A percentile compares a stretch with the other conserved stretches of the same genome.
Conservation (phyloP, 805 yeast genomes). For the Yarrowia sp. region DNA sequence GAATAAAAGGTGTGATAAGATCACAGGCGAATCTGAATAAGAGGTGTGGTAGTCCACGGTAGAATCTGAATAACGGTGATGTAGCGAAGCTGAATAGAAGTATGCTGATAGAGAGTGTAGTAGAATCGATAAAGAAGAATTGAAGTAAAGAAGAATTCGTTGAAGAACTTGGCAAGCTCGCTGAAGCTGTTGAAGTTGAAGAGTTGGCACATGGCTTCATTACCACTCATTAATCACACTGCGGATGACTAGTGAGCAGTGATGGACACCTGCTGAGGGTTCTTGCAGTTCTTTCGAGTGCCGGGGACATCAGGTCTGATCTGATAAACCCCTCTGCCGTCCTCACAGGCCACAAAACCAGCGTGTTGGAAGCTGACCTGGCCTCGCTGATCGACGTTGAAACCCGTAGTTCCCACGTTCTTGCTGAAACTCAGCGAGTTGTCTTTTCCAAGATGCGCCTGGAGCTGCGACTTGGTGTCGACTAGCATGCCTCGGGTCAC, state of each 20-base stretch:
- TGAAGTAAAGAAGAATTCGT: not conserved
- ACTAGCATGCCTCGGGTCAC: conserved; percentile 7
- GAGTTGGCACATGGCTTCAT: too few relatives aligned
- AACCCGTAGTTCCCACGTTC: not conserved
- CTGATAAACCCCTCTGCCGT: not conserved
- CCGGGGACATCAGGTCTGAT: conserved; percentile 14
- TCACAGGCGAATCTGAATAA: not conserved
- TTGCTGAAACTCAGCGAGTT: conserved; percentile 6
- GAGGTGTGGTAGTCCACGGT: not conserved
- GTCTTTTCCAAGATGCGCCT: conserved; percentile 18
- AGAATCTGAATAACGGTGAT: not conserved
- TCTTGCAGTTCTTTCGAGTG: conserved; percentile 19
- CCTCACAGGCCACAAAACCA: conserved; percentile 21
- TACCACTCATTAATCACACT: not conserved
- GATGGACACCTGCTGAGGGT: conserved; percentile 9
- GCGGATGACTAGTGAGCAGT: conserved; percentile 6
- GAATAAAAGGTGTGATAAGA: not conserved
- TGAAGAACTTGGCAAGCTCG: too few relatives aligned
- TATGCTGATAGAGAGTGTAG: not conserved
- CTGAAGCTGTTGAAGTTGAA: too few relatives aligned
- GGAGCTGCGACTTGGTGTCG: not conserved
- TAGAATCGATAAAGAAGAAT: not conserved
- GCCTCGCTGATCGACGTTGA: conserved; percentile 1
- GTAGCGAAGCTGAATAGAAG: not conserved
- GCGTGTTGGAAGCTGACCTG: conserved; percentile 15